These are phyloP conservation scores for Sordariomycetes sp. DNA, from an alignment of 2,329 filamentous ascomycete genomes.

Conservation along the genomic window DNA sequence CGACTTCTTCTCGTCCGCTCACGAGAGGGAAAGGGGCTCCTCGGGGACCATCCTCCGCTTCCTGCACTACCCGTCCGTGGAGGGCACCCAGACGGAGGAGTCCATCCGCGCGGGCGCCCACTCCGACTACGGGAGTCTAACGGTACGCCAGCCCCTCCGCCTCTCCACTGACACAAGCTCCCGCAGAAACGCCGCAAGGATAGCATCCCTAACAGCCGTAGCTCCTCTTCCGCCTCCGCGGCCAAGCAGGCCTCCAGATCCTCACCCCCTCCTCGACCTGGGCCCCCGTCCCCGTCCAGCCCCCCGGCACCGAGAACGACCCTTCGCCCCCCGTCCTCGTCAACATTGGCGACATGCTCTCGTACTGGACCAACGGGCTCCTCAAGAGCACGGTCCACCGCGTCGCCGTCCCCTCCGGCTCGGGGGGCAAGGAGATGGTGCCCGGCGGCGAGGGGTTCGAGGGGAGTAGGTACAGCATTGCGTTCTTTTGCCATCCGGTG, in stretches of 20 bases:
- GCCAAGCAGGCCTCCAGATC: constrained; percentile 80
- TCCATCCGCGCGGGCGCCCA: constrained; percentile 75
- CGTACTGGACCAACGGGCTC: constrained; percentile 84
- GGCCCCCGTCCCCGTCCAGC: constrained; percentile 55
- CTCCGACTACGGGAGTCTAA: constrained; percentile 68
- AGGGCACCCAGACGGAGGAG: constrained; percentile 15
- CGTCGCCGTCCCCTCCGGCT: constrained; percentile 51
- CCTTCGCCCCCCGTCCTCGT: constrained; percentile 64
- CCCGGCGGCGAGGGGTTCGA: constrained; percentile 11
- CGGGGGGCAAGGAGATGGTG: background rate
- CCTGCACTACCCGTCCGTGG: constrained; percentile 53
- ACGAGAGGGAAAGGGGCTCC: constrained; percentile 26
- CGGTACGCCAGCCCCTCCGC: constrained; percentile 12
- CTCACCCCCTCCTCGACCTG: constrained; percentile 40
- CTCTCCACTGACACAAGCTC: background rate
- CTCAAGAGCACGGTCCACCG: constrained; percentile 81
- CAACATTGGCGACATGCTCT: constrained; percentile 57
- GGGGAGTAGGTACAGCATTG: constrained; percentile 52
- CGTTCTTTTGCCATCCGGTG: constrained; percentile 55
- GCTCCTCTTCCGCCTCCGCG: constrained; percentile 72
- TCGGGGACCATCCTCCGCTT: constrained; percentile 53
- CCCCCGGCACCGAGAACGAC: constrained; percentile 43
- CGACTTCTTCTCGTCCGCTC: constrained; percentile 41
- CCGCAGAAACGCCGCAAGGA: background rate
- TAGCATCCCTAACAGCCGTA: background rate